phyloP scores from a whole-genome alignment of 306 rosid genomes.

The Prunus mume region DNA sequence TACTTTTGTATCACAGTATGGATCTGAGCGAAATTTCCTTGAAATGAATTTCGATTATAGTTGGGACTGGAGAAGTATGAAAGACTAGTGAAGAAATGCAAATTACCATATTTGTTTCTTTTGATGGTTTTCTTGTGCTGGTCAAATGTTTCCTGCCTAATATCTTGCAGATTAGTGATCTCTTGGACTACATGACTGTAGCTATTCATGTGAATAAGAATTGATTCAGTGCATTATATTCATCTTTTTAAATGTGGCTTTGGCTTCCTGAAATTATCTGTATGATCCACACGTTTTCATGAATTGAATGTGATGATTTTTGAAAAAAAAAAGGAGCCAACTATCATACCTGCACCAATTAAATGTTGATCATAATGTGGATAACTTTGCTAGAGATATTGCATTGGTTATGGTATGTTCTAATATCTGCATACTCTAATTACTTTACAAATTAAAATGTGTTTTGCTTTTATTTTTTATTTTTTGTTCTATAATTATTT shows the following conservation, averaged over 20 bases:
- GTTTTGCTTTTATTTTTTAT: neutral
- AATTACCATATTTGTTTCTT: neutral
- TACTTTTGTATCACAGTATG: conserved; percentile 18
- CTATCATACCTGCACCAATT: no score
- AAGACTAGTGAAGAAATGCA: neutral
- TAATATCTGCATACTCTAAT: no score
- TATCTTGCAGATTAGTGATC: neutral
- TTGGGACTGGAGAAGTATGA: neutral
- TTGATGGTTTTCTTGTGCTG: neutral
- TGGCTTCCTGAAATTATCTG: neutral
- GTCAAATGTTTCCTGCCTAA: neutral
- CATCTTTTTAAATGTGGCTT: neutral
- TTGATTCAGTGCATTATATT: neutral
- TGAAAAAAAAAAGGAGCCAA: no score
- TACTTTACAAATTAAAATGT: neutral
- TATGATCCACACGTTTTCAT: neutral
- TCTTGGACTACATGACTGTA: conserved; percentile 8
- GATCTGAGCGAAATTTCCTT: conserved; percentile 11
- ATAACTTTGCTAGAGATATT: no score
- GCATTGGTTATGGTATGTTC: no score
- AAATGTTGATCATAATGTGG: no score
- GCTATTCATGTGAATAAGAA: neutral
- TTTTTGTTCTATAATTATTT: neutral
- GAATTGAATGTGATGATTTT: neutral
- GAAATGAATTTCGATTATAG: conserved; percentile 6